Evolutionary conservation across 352 stramenopile species (phyloP).

Genomic region (Globisporangium nodosum): DNA sequence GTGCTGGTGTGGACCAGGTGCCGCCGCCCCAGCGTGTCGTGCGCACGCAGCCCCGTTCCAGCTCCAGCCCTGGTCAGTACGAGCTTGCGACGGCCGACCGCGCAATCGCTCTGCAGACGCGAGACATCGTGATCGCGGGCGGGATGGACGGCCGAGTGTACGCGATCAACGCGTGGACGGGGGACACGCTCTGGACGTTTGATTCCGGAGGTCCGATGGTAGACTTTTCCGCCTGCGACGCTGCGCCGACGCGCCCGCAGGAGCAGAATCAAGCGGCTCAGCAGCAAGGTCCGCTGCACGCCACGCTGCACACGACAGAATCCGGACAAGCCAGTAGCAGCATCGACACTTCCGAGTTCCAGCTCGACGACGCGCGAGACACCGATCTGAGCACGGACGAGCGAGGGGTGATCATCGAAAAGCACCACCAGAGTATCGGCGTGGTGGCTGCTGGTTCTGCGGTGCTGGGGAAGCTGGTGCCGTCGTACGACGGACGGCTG

Average conservation of each 20-base stretch:
- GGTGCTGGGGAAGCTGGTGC: constrained; percentile 56
- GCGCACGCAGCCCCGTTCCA: constrained; percentile 1
- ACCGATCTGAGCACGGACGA: constrained; percentile 13
- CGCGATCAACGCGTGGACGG: constrained; percentile 74
- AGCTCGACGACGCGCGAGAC: constrained; percentile 26
- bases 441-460: constrained; percentile 24
- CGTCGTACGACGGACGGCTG: constrained; percentile 71
- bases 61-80: constrained; percentile 1
- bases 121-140: constrained; percentile 64
- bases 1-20: not conserved
- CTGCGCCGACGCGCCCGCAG: constrained; percentile 6
- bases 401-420: constrained; percentile 20
- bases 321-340: not conserved
- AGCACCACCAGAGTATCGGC: constrained; percentile 15
- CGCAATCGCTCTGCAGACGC: not conserved
- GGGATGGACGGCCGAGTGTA: constrained; percentile 72
- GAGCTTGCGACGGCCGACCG: constrained; percentile 4
- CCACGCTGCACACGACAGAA: not conserved
- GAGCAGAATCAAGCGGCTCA: constrained; percentile 2
- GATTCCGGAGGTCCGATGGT: constrained; percentile 82
- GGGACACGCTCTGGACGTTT: constrained; percentile 74
- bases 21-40: not conserved
- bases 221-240: constrained; percentile 45
- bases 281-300: not conserved
- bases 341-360: constrained; percentile 7